Evolutionary conservation across 495 filamentous ascomycete genomes (phyloP).

Genomic region (Penicillium daleae): DNA sequence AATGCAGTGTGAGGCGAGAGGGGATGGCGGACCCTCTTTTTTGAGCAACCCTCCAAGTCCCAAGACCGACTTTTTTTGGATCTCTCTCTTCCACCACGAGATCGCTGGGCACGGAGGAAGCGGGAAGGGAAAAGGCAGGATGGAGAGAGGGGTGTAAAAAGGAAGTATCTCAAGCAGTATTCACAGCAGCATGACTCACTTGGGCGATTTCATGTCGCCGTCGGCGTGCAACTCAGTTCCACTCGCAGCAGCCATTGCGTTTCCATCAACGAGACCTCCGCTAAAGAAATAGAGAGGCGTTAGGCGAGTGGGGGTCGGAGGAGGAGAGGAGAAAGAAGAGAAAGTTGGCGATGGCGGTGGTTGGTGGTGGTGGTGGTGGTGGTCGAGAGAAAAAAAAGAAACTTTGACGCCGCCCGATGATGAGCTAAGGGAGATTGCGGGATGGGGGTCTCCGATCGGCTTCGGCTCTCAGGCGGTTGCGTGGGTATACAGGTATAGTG

Average conservation of each 20-base stretch:
- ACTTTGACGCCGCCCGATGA: conserved; percentile 34
- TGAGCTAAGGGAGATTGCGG: conserved; percentile 52
- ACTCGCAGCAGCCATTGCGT: conserved; percentile 51
- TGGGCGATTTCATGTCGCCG: conserved; percentile 57
- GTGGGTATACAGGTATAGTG: not conserved
- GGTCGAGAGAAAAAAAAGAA: conserved; percentile 27
- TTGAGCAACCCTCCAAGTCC: conserved; percentile 8
- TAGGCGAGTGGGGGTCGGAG: conserved; percentile 11
- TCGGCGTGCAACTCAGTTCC: conserved; percentile 55
- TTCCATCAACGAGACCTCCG: conserved; percentile 45
- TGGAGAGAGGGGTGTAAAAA: not conserved
- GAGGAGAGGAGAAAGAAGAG: conserved; percentile 15
- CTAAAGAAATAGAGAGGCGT: conserved; percentile 8
- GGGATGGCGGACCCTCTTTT: conserved; percentile 21
- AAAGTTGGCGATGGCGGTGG: conserved; percentile 10
- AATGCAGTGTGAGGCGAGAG: conserved; percentile 30
- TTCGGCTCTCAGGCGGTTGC: conserved; percentile 26
- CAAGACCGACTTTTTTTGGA: not conserved
- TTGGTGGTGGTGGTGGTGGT: not conserved
- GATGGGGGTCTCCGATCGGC: conserved; percentile 36
- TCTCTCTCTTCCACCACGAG: conserved; percentile 1
- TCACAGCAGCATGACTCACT: conserved; percentile 27
- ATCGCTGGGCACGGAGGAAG: not conserved
- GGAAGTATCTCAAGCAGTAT: not conserved
- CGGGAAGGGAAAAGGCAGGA: not conserved